These are phyloP conservation scores for Rickenella mellea DNA, from an alignment of 768 basidiomycete genomes.

Conservation along the genomic window DNA sequence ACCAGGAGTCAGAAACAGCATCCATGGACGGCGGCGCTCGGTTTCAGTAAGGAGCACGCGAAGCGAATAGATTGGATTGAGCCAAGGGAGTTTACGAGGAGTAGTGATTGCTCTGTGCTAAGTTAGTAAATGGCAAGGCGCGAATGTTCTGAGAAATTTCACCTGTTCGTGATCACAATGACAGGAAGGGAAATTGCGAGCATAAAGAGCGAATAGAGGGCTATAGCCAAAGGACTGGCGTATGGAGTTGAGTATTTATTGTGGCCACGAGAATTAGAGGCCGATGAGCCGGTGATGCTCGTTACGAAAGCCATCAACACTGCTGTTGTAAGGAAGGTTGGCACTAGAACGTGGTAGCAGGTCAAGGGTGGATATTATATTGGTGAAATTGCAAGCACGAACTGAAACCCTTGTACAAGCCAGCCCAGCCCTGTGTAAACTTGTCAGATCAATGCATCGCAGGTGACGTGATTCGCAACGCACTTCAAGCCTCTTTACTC, in stretches of 20 bases:
- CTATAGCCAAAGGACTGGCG: conserved; percentile 47
- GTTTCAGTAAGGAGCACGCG: conserved; percentile 73
- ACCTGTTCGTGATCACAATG: conserved; percentile 72
- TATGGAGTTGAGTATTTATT: conserved; percentile 58
- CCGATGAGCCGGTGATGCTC: conserved; percentile 14
- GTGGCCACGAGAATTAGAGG: conserved; percentile 24
- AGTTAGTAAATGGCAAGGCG: too few species aligned
- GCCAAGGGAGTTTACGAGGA: conserved; percentile 64
- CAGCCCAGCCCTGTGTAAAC: conserved; percentile 46
- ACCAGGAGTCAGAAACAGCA: conserved; percentile 72
- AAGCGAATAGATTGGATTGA: conserved; percentile 46
- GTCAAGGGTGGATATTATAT: background rate
- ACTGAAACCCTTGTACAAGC: conserved; percentile 78
- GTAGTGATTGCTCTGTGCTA: conserved; percentile 66
- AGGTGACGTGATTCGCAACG: conserved; percentile 8
- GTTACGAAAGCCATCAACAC: conserved; percentile 50
- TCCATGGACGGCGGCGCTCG: conserved; percentile 71
- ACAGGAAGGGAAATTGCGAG: conserved; percentile 62
- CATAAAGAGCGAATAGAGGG: conserved; percentile 54
- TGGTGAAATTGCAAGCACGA: conserved; percentile 9
- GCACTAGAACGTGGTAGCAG: conserved; percentile 28
- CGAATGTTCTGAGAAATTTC: conserved; percentile 17
- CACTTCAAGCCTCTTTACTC: conserved; percentile 70
- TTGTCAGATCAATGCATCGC: conserved; percentile 1
- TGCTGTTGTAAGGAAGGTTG: conserved; percentile 36